phyloP scores from a whole-genome alignment of 2,329 filamentous ascomycete genomes.

The Claviceps digitariae region DNA sequence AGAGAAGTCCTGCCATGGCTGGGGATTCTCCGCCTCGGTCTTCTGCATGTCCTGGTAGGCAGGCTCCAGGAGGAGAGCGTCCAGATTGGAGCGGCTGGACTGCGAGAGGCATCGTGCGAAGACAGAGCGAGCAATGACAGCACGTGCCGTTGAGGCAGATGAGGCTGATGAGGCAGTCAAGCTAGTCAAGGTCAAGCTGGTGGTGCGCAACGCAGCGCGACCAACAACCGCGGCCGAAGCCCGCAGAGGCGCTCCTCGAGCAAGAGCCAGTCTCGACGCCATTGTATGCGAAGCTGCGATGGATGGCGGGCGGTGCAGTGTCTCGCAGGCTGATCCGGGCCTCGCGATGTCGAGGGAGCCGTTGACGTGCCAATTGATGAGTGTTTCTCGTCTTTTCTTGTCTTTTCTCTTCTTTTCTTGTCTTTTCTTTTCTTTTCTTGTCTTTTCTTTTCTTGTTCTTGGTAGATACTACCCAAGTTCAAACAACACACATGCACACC shows the following conservation, averaged over 20 bases:
- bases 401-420: no score
- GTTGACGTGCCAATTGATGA: background rate
- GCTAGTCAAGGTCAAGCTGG: no score
- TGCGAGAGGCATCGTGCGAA: slow-evolving; percentile 6
- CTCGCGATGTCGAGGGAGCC: background rate
- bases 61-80: slow-evolving; percentile 10
- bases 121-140: slow-evolving; percentile 1
- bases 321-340: background rate
- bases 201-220: background rate
- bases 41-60: slow-evolving; percentile 12
- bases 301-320: background rate
- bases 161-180: background rate
- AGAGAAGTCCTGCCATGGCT: slow-evolving; percentile 39
- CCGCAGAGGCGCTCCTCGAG: slow-evolving; percentile 11
- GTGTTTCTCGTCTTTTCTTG: no score
- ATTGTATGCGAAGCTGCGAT: slow-evolving; percentile 7
- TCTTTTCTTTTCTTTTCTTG: no score
- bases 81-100: slow-evolving; percentile 6
- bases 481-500: background rate
- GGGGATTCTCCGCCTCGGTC: slow-evolving; percentile 9
- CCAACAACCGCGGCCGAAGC: slow-evolving; percentile 8
- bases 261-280: slow-evolving; percentile 15
- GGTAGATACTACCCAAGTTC: background rate
- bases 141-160: background rate
- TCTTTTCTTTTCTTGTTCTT: no score